A percentile compares a stretch with the other conserved stretches of the same genome.
Conservation (phyloP, 495 filamentous ascomycete species). For the Talaromyces adpressus region DNA sequence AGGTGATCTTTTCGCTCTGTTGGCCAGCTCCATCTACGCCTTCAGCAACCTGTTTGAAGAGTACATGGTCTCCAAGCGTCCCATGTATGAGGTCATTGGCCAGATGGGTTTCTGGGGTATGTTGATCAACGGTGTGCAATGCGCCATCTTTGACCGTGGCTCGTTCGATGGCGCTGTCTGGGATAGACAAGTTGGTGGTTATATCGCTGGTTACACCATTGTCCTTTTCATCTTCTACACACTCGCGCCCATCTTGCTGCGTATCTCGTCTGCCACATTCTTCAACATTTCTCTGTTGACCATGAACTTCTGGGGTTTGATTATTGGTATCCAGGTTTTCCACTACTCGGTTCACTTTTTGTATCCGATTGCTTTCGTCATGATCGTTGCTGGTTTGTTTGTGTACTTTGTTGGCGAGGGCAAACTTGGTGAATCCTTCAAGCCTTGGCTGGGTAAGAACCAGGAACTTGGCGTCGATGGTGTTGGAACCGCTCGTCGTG, state of each 20-base stretch:
- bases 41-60: conserved; percentile 90
- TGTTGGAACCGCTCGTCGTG: conserved; percentile 72
- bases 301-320: conserved; percentile 96
- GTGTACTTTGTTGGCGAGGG: conserved; percentile 76
- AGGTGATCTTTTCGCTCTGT: conserved; percentile 86
- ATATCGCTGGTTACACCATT: conserved; percentile 81
- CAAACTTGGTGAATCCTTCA: conserved; percentile 73
- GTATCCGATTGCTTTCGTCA: conserved; percentile 92
- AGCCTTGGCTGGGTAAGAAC: conserved; percentile 86
- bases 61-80: conserved; percentile 79
- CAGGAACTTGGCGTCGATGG: conserved; percentile 79
- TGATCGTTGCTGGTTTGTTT: conserved; percentile 76
- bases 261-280: conserved; percentile 84
- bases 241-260: conserved; percentile 77
- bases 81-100: conserved; percentile 88
- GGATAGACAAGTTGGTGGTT: conserved; percentile 65
- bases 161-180: conserved; percentile 58
- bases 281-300: conserved; percentile 95
- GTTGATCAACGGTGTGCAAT: conserved; percentile 85
- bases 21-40: conserved; percentile 88
- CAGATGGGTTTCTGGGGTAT: conserved; percentile 87
- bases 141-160: conserved; percentile 80
- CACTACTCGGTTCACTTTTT: conserved; percentile 73
- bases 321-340: conserved; percentile 85
- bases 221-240: conserved; percentile 80